A percentile compares a stretch with the other conserved stretches of the same genome.
phyloP scores from a whole-genome alignment of 2,329 filamentous ascomycete species.

The Orbilia quercus region DNA sequence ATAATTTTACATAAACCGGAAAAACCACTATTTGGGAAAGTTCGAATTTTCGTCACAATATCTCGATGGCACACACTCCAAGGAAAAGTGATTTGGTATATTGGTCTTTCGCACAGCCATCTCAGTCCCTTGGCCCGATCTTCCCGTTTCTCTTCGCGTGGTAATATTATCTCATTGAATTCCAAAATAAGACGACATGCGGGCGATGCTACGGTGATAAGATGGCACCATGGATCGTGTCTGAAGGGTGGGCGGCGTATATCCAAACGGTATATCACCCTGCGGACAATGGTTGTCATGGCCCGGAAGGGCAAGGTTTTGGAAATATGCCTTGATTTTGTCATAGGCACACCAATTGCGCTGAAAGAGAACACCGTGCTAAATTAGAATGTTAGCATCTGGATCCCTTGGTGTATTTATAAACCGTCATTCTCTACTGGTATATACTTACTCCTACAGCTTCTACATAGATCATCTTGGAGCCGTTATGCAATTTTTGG shows the following conservation, averaged over 20 bases:
- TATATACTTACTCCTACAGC: slow-evolving; percentile 54
- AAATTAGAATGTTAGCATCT: slow-evolving; percentile 5
- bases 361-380: slow-evolving; percentile 36
- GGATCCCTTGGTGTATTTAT: not conserved
- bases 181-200: not conserved
- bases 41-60: not conserved
- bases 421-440: not conserved
- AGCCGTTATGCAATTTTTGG: slow-evolving; percentile 18
- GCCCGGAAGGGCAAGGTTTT: slow-evolving; percentile 40
- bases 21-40: too few relatives aligned
- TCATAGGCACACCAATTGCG: slow-evolving; percentile 44
- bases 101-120: not conserved
- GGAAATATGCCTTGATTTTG: slow-evolving; percentile 43
- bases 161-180: not conserved
- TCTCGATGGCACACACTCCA: not conserved
- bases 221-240: slow-evolving; percentile 15
- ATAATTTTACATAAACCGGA: too few relatives aligned
- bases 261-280: slow-evolving; percentile 26
- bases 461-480: slow-evolving; percentile 50
- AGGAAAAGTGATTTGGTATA: not conserved
- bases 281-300: slow-evolving; percentile 41
- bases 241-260: slow-evolving; percentile 4
- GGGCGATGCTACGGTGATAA: slow-evolving; percentile 13
- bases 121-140: too few relatives aligned
- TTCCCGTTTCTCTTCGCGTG: too few relatives aligned